A percentile compares a stretch with the other conserved stretches of the same genome.
phyloP scores from a whole-genome alignment of 768 basidiomycete species.

The Cystobasidium onofrii region DNA sequence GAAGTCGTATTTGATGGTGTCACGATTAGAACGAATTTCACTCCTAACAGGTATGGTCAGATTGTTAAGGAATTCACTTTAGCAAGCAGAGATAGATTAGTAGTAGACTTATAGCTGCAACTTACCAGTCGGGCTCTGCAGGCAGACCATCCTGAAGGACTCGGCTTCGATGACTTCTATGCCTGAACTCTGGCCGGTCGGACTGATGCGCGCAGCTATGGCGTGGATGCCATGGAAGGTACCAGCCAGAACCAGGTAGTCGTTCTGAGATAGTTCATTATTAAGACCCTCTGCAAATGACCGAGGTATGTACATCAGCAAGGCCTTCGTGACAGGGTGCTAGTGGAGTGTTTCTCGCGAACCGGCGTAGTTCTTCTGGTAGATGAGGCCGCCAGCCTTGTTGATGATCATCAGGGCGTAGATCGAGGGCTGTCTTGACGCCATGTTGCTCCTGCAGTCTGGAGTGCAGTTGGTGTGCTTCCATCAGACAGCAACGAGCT shows the following conservation, averaged over 20 bases:
- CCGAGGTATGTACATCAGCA: too few species aligned
- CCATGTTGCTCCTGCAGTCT: neutral
- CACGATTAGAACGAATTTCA: conserved; percentile 87
- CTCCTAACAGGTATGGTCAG: conserved; percentile 54
- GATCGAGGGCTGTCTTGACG: conserved; percentile 12
- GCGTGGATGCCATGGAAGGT: conserved; percentile 97
- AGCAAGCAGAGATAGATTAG: too few species aligned
- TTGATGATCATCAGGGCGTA: conserved; percentile 54
- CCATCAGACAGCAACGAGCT: neutral
- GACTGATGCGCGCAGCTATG: conserved; percentile 86
- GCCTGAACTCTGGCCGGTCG: conserved; percentile 64
- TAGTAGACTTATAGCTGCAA: conserved; percentile 28
- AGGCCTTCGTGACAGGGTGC: too few species aligned
- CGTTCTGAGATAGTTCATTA: conserved; percentile 75
- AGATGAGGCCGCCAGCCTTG: conserved; percentile 94
- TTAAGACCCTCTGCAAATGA: conserved; percentile 66
- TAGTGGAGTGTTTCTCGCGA: conserved; percentile 40
- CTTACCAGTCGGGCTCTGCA: conserved; percentile 80
- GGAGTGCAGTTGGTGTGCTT: neutral
- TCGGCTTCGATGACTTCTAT: conserved; percentile 94
- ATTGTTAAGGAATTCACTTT: neutral
- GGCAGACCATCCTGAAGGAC: conserved; percentile 84
- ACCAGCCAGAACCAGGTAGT: conserved; percentile 89
- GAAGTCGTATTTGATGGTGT: conserved; percentile 61
- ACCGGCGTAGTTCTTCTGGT: conserved; percentile 87